Conservation (phyloP, 2,329 filamentous ascomycete genomes). For the Monosporascus sp. region DNA sequence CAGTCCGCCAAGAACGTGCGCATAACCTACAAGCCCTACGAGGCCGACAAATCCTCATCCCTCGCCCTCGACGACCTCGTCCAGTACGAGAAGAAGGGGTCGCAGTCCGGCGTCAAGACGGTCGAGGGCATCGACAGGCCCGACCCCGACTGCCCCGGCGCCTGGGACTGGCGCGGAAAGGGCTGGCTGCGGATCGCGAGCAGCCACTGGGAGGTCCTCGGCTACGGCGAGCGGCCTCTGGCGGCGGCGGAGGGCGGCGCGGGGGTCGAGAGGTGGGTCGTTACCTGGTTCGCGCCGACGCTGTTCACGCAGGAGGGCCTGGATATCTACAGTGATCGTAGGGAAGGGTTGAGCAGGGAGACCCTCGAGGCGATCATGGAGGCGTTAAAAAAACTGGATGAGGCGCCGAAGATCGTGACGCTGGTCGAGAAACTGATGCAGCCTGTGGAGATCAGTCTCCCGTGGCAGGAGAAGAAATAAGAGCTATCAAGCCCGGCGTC, state of each 20-base stretch:
- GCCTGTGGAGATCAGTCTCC: slow-evolving; percentile 46
- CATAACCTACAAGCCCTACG: slow-evolving; percentile 65
- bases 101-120: slow-evolving; percentile 45
- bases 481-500: background rate
- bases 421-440: slow-evolving; percentile 44
- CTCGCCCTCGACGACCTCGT: slow-evolving; percentile 65
- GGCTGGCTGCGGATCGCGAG: slow-evolving; percentile 67
- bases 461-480: slow-evolving; percentile 36
- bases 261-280: slow-evolving; percentile 58
- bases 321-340: slow-evolving; percentile 67
- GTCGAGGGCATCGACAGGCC: slow-evolving; percentile 61
- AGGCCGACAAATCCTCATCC: slow-evolving; percentile 26
- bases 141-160: slow-evolving; percentile 29
- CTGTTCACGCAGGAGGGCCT: slow-evolving; percentile 78
- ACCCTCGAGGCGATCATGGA: slow-evolving; percentile 52
- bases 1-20: slow-evolving; percentile 70
- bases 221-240: slow-evolving; percentile 55
- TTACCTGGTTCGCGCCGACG: slow-evolving; percentile 81
- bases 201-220: slow-evolving; percentile 77
- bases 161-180: slow-evolving; percentile 74
- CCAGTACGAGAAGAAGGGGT: slow-evolving; percentile 43
- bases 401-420: slow-evolving; percentile 48
- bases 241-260: slow-evolving; percentile 29
- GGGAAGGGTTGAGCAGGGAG: slow-evolving; percentile 52
- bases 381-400: slow-evolving; percentile 46